Conservation (phyloP, 2,329 filamentous ascomycete genomes). For the Botrytis hyacinthi region DNA sequence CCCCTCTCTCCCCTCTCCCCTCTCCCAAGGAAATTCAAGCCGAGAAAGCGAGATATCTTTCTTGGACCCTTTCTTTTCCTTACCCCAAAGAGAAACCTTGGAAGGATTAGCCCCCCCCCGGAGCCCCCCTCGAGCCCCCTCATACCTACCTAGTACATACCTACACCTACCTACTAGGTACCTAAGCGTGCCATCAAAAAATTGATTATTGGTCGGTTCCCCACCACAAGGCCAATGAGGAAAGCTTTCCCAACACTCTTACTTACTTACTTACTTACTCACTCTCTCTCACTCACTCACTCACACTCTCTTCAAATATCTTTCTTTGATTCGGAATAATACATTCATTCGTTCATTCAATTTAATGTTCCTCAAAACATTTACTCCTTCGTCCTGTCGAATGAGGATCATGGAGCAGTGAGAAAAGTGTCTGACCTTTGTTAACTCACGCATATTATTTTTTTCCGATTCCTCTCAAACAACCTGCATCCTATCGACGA, state of each 20-base stretch:
- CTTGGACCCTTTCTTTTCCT: neutral
- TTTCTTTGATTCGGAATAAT: neutral
- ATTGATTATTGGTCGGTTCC: neutral
- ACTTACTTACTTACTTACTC: too few species aligned
- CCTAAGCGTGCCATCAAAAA: neutral
- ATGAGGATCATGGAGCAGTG: neutral
- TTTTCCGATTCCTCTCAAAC: neutral
- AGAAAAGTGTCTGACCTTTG: neutral
- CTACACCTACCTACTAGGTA: neutral
- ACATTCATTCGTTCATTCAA: neutral
- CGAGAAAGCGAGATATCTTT: neutral
- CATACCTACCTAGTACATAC: neutral
- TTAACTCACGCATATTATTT: neutral
- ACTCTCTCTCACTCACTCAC: neutral
- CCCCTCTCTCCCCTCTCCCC: neutral
- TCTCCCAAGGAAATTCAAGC: neutral
- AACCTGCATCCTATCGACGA: neutral
- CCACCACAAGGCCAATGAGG: neutral
- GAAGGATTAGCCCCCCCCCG: neutral
- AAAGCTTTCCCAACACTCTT: conserved; percentile 2
- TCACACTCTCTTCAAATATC: neutral
- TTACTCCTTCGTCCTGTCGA: neutral
- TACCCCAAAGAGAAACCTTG: neutral
- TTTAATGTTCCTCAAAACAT: neutral
- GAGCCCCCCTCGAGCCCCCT: neutral